phyloP scores from a whole-genome alignment of 2,329 filamentous ascomycete species.

The Colletotrichum tanaceti region DNA sequence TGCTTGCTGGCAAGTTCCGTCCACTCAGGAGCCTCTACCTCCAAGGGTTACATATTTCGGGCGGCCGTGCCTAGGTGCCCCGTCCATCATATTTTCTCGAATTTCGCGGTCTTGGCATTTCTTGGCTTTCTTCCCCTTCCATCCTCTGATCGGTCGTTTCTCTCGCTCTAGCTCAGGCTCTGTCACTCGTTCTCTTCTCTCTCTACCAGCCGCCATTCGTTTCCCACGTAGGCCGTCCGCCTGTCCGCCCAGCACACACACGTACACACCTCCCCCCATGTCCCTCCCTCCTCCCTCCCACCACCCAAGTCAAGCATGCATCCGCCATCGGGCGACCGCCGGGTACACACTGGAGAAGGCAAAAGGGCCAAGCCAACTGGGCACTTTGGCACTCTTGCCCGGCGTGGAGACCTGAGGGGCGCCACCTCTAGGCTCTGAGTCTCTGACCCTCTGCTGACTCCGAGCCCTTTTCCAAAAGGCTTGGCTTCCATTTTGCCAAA shows the following conservation, averaged over 20 bases:
- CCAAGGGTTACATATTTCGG: slow-evolving; percentile 9
- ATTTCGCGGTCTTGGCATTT: slow-evolving; percentile 38
- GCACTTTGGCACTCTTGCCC: background rate
- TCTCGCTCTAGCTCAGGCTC: too few species aligned
- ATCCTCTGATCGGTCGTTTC: slow-evolving; percentile 35
- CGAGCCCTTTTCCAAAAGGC: slow-evolving; percentile 18
- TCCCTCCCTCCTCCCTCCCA: background rate
- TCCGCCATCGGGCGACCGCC: background rate
- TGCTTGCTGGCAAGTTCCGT: background rate
- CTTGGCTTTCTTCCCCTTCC: slow-evolving; percentile 32
- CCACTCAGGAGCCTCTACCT: slow-evolving; percentile 7
- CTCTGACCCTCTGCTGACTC: slow-evolving; percentile 2
- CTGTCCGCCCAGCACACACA: background rate
- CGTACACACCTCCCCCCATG: background rate
- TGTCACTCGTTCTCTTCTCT: too few species aligned
- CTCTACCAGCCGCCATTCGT: background rate
- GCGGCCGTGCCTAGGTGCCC: slow-evolving; percentile 31
- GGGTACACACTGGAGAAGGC: background rate
- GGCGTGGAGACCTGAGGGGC: slow-evolving; percentile 1
- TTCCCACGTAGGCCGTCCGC: background rate
- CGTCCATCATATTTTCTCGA: slow-evolving; percentile 29
- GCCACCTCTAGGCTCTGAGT: background rate
- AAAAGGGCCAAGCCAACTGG: background rate
- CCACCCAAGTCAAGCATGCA: background rate
- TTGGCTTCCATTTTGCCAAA: slow-evolving; percentile 35